Evolutionary conservation across 73 alveolate genomes (phyloP), one percentile per base, ranked within the genome.

Genomic region (Paraurostyla sp.): DNA sequence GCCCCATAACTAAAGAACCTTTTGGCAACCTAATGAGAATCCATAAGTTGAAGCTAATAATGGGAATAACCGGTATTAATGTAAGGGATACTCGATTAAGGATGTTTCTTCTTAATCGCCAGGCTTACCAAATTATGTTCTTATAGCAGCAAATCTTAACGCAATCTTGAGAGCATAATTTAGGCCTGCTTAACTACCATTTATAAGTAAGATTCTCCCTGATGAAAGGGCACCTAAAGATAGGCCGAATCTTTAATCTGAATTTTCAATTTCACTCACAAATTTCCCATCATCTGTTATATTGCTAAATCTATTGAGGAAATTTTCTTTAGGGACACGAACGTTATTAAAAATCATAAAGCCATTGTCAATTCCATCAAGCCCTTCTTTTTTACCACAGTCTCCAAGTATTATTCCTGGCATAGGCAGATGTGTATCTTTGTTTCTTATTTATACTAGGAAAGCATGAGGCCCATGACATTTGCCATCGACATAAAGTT

Each of bases 281-380:
- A 88, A 91, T 18, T 59, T 43, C 15, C 97, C 97, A 13, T 85
- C 92, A 30, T 71, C 93, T 16, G 90, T 68, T 46, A 95, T 90
- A 36, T 88, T 56, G 3, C 94, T 88, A 59, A 87, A 83, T 65
- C 93, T 94, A 69, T 89, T 94, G 27, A 95, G 93, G 27, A 95
- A 48, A 56, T 90, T 88, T 0, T 94, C 99, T 30, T 87, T 57
- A 13, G 99, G 98, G 54, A 95, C 75, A 58, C 95, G 54, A 35
- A 84, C 92, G 76, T 95, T 81, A 18, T 82, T 52, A 88, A 95
- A 95, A 25, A 81, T 15, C 35, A 91, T 33, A 45, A 87, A 93
- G 35, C 98, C 98, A 60, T 93, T 95, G 73, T 95, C 98, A 0
- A 93, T 83, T 16, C 97, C 98, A 54, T 94, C 89, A 22, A 90